Base-by-base conservation (phyloP, 2,329 filamentous ascomycete species). In the Epichloe bromicola region DNA sequence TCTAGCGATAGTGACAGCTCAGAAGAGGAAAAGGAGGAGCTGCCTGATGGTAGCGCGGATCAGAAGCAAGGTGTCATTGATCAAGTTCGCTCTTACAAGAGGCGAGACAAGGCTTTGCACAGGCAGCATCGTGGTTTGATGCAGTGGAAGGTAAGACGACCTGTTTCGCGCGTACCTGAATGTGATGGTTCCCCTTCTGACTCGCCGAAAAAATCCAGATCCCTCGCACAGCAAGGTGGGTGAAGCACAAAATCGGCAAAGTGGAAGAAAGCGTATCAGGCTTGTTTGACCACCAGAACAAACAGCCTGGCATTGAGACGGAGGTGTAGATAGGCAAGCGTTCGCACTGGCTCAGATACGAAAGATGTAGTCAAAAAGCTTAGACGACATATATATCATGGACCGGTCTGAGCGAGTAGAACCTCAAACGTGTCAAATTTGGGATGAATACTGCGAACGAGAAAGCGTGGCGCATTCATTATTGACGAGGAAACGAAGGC, bases 71-170 rank as follows among this genome's bases (percentile, higher is more conserved):
- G 61, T 69, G 38, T 65, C 71, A 52, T 69, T 10, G 74, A 75
- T 42, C 70, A 77, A 60, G 53, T 80, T 44, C 75, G 73, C 51
- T 81, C 85, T 53, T 85, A 82, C 61, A 79, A 75, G 60, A 70
- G 73, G 52, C 70, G 81, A 57, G 70, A 74, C 55, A 78, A 75
- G 63, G 73, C 77, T 54, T 66, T 85, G 55, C 82, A 86, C 63
- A 70, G 82, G 46, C 75, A 78, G 60, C 81, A 88, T 59, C 68
- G 81, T 20, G 85, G 85, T 0, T 61, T 85, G 40, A 88, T 88
- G 85, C 85, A 88, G 66, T 88, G 83, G 80, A 69, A 69, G 63
- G 66, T 68, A 57, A 58, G 64, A 50, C 4, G 30, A 3, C 15
- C 12, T 48, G 30, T 38, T 11, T 45, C 39, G 7, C 3, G 12